phyloP scores from a whole-genome alignment of 148 eudicot genomes.

The Diospyros kaki region DNA sequence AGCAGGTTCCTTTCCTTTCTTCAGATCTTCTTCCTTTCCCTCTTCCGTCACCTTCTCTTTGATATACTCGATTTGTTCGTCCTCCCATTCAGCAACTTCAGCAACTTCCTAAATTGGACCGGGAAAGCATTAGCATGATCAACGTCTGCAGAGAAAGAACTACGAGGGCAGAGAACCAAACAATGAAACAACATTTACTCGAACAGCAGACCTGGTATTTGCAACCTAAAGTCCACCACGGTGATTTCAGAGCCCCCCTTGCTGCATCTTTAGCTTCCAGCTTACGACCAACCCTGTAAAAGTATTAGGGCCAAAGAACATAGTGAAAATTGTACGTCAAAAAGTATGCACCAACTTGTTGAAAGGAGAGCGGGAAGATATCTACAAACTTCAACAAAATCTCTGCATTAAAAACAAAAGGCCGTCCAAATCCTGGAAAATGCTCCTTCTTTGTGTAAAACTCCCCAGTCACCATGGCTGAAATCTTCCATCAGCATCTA shows the following conservation, averaged over 20 bases:
- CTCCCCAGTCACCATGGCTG: constrained; percentile 95
- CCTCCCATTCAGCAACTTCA: constrained; percentile 84
- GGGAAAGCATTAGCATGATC: not conserved
- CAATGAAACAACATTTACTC: not conserved
- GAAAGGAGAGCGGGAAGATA: constrained; percentile 1
- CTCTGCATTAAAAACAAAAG: constrained; percentile 81
- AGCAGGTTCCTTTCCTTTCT: constrained; percentile 81
- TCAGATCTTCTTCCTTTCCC: constrained; percentile 71
- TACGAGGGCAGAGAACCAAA: no score
- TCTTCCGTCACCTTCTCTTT: constrained; percentile 80
- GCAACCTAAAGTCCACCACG: constrained; percentile 99
- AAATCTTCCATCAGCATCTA: constrained; percentile 52
- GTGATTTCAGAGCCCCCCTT: constrained; percentile 80
- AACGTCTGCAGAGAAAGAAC: no score
- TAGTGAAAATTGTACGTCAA: not conserved
- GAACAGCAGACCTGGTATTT: constrained; percentile 54
- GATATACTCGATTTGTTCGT: constrained; percentile 84
- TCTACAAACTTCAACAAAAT: constrained; percentile 63
- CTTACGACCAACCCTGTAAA: constrained; percentile 75
- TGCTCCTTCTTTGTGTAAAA: constrained; percentile 85
- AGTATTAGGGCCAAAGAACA: constrained; percentile 4
- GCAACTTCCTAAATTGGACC: constrained; percentile 72
- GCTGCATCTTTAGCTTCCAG: constrained; percentile 87
- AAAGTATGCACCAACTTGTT: not conserved
- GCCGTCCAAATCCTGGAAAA: constrained; percentile 98